phyloP scores from a whole-genome alignment of 2,329 filamentous ascomycete genomes.

The Calonectria leucothoes region DNA sequence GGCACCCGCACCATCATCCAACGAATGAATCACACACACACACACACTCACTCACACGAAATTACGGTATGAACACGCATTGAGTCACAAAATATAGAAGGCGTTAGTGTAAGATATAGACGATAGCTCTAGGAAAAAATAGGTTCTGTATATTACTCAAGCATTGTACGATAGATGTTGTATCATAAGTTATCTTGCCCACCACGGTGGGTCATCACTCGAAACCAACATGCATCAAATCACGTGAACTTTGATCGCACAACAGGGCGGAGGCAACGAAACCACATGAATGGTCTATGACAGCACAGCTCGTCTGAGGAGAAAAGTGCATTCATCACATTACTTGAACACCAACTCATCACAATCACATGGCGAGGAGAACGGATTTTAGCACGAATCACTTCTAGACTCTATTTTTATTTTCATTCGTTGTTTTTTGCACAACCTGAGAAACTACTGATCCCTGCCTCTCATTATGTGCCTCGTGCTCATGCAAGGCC shows the following conservation, averaged over 20 bases:
- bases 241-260: neutral
- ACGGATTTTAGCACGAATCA: constrained; percentile 46
- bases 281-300: no score
- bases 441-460: constrained; percentile 58
- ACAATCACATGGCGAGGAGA: constrained; percentile 5
- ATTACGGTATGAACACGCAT: neutral
- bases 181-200: neutral
- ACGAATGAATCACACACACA: neutral
- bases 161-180: neutral
- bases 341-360: neutral
- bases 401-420: constrained; percentile 61
- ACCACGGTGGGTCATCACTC: neutral
- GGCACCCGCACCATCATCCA: neutral
- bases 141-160: constrained; percentile 1
- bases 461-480: constrained; percentile 57
- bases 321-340: neutral
- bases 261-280: neutral
- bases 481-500: constrained; percentile 58
- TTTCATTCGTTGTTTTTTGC: constrained; percentile 57
- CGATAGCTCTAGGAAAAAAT: neutral
- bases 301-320: neutral
- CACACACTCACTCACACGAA: neutral
- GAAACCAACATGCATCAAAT: neutral
- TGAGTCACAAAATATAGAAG: neutral
- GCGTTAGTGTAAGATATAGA: neutral